Base-by-base conservation (phyloP, 2,329 filamentous ascomycete genomes). In the Fusarium cicatricum region DNA sequence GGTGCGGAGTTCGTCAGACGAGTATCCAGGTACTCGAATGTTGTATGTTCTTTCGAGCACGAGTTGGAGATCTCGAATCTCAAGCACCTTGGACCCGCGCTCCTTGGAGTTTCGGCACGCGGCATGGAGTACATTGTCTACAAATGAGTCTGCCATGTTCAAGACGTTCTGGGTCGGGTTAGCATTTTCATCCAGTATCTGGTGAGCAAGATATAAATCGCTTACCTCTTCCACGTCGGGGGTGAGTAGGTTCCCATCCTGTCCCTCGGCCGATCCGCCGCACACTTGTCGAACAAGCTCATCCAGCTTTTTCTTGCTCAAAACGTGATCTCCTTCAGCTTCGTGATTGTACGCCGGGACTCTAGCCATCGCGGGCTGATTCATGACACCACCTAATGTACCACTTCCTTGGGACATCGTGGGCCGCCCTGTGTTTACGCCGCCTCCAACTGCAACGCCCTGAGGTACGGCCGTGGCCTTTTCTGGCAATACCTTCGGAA, bases 281-380 rank as follows among this genome's bases (percentile, higher is more conserved):
- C 92, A 96, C 55, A 98, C 92, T 75, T 98, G 94, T 44, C 93
- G 87, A 9, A 98, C 93, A 32, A 99, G 83, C 72, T 97, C 94
- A 70, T 99, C 93, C 34, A 99, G 83, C 78, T 97, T 98, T 79
- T 96, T 96, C 85, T 97, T 97, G 78, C 90, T 96, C n/a, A 99
- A 81, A 1, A 99, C 90, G 37, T 93, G 89, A 69, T 97, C 92
- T 21, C 92, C 92, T 71, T 97, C 93, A 26, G 91, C 91, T 72
- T 98, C 94, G 54, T 97, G 87, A 52, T 91, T 90, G 74, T 91
- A 96, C 0, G 88, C 86, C 0, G 92, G 91, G 38, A 91, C 86
- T 70, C 92, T 93, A 50, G 88, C 80, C 57, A 98, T 84, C 2
- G 91, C 91, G 0, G 95, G 93, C 70, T 97, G 92, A 45, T 89